Base-by-base conservation (phyloP, 2,329 filamentous ascomycete genomes). In the Fusarium bulbicola region DNA sequence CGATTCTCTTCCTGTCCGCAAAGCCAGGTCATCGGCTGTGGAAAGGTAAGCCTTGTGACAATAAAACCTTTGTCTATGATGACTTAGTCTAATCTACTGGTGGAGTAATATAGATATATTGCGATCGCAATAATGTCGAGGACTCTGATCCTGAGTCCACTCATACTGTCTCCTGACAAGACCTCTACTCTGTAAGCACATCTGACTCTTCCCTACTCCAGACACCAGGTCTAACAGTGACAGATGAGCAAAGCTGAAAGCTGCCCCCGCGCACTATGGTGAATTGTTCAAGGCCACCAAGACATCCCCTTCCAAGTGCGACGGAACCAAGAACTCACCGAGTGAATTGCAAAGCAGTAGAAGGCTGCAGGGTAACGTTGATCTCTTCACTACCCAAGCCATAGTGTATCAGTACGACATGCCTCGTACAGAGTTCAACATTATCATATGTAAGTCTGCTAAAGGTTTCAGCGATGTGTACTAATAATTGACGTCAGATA, bases 141-240 rank as follows among this genome's bases (percentile, higher is more conserved):
- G 26, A 16, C 26, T 30, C 2, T 8, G 1, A 6, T 3, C 0
- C 10, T 6, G 45, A 28, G 13, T 21, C 20, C 0, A 20, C 13
- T 6, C 4, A 20, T 13, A 3, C 1, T 36, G 16, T 2, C 11
- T 12, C 24, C 1, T 0, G 16, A 5, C 16, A 21, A 21, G 14
- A 6, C 45, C 1, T 30, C 14, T 14, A 5, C 26, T 6, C 15
- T 28, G 26, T 34, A 20, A 34, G 47, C 16, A 24, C 16, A 32
- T 24, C 15, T 18, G 8, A 24, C 21, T 32, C 21, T 50, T n/a
- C 21, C 6, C 4, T 50, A 2, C 21, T 34, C 47, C 2, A 14
- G 6, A 20, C 6, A 24, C 16, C 16, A 34, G 6, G 15, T 50
- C 30, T 50, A 24, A 50, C 16, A 7, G 30, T 7, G 16, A 34